Evolutionary conservation across 1,139 yeast genomes (phyloP).

Genomic region (Torulaspora pretoriensis): DNA sequence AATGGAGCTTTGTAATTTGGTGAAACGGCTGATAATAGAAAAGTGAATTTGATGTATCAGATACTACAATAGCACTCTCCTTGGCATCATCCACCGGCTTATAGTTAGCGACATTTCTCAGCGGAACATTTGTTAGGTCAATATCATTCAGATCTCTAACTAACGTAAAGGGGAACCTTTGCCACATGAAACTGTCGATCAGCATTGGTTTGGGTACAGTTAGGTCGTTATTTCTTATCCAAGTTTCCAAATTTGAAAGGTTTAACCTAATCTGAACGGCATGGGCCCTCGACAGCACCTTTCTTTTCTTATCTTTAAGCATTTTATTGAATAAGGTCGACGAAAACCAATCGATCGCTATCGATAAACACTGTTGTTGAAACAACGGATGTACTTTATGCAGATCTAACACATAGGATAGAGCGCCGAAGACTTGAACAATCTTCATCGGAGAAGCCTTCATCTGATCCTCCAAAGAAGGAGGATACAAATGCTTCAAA

Average conservation of each 20-base stretch:
- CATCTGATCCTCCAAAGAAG: slow-evolving; percentile 58
- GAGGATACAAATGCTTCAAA: slow-evolving; percentile 66
- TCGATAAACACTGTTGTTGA: slow-evolving; percentile 70
- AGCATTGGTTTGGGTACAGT: slow-evolving; percentile 45
- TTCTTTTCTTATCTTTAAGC: slow-evolving; percentile 52
- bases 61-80: slow-evolving; percentile 21
- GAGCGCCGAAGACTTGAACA: slow-evolving; percentile 83
- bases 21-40: slow-evolving; percentile 57
- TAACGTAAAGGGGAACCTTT: slow-evolving; percentile 43
- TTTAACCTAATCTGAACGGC: slow-evolving; percentile 90
- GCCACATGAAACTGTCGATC: slow-evolving; percentile 38
- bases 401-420: slow-evolving; percentile 76
- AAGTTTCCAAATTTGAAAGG: slow-evolving; percentile 81
- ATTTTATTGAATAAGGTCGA: slow-evolving; percentile 69
- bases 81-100: slow-evolving; percentile 24
- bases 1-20: slow-evolving; percentile 58
- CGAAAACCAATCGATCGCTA: slow-evolving; percentile 75
- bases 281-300: slow-evolving; percentile 68
- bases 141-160: slow-evolving; percentile 34
- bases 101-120: slow-evolving; percentile 30
- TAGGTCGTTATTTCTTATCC: slow-evolving; percentile 76
- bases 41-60: slow-evolving; percentile 38
- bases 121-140: slow-evolving; percentile 22
- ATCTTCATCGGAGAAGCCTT: slow-evolving; percentile 86
- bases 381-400: slow-evolving; percentile 76